Conservation (phyloP, 805 yeast genomes). For the Zygotorulaspora chibaensis region DNA sequence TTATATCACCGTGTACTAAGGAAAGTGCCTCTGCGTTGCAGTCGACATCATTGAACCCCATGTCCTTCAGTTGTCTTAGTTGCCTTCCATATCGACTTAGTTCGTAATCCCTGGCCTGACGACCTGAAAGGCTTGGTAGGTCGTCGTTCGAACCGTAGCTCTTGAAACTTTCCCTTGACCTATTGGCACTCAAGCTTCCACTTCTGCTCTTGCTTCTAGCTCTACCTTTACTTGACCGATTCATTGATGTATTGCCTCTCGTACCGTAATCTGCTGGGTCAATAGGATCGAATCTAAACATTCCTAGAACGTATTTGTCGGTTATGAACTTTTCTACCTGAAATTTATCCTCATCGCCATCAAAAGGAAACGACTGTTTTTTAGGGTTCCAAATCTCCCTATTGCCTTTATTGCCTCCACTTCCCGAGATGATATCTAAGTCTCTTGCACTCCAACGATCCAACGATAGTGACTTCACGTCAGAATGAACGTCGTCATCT, state of each 20-base stretch:
- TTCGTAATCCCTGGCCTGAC: slow-evolving; percentile 52
- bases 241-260: slow-evolving; percentile 2
- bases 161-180: slow-evolving; percentile 4
- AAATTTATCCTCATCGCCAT: slow-evolving; percentile 62
- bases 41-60: slow-evolving; percentile 57
- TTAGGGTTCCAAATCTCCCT: slow-evolving; percentile 63
- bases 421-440: slow-evolving; percentile 37
- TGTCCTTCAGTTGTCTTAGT: slow-evolving; percentile 45
- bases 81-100: slow-evolving; percentile 47
- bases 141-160: slow-evolving; percentile 14
- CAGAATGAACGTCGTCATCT: slow-evolving; percentile 45
- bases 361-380: slow-evolving; percentile 65
- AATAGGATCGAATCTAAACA: slow-evolving; percentile 38
- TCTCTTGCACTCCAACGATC: slow-evolving; percentile 66
- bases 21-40: slow-evolving; percentile 59
- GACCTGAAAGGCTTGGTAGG: slow-evolving; percentile 44
- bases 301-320: slow-evolving; percentile 65
- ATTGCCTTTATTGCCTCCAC: slow-evolving; percentile 62
- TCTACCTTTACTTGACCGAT: slow-evolving; percentile 7
- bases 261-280: slow-evolving; percentile 29
- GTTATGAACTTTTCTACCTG: slow-evolving; percentile 55
- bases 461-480: slow-evolving; percentile 66
- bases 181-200: slow-evolving; percentile 13
- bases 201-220: slow-evolving; percentile 19
- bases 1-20: slow-evolving; percentile 54